Evolutionary conservation across 2,329 filamentous ascomycete species (phyloP).

Genomic region (Penicillium sp.): DNA sequence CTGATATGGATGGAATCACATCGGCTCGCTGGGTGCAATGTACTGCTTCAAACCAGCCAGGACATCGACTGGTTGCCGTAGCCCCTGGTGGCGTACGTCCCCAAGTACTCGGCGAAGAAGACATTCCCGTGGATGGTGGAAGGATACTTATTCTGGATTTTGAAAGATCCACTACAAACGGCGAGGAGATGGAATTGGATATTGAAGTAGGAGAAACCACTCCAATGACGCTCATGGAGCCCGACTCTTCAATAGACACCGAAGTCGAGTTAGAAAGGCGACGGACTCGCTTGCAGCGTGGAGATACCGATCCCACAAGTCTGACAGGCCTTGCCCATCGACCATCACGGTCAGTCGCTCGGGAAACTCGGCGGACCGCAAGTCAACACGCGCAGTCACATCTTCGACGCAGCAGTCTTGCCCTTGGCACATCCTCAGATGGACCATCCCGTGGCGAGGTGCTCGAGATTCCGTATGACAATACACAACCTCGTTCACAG

Average conservation of each 20-base stretch:
- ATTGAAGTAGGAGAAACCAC: slow-evolving; percentile 74
- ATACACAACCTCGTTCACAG: slow-evolving; percentile 69
- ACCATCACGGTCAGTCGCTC: slow-evolving; percentile 21
- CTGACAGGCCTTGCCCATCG: slow-evolving; percentile 33
- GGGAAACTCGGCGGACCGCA: slow-evolving; percentile 30
- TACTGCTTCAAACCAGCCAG: slow-evolving; percentile 46
- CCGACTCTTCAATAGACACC: slow-evolving; percentile 71
- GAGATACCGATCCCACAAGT: slow-evolving; percentile 48
- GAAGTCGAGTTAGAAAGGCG: slow-evolving; percentile 78
- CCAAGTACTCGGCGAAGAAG: slow-evolving; percentile 67
- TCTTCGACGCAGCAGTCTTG: slow-evolving; percentile 31
- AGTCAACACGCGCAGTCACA: slow-evolving; percentile 19
- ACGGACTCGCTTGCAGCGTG: slow-evolving; percentile 67
- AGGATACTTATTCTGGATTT: slow-evolving; percentile 75
- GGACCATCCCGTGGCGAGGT: slow-evolving; percentile 35
- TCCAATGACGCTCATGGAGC: slow-evolving; percentile 71
- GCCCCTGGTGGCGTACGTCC: slow-evolving; percentile 68
- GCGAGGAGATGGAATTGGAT: slow-evolving; percentile 59
- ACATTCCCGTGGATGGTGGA: slow-evolving; percentile 76
- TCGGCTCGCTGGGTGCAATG: slow-evolving; percentile 71
- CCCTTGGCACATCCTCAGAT: slow-evolving; percentile 28
- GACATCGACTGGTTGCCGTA: slow-evolving; percentile 63
- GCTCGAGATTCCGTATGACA: slow-evolving; percentile 71
- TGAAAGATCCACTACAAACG: slow-evolving; percentile 62
- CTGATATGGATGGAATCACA: slow-evolving; percentile 66